phyloP scores from a whole-genome alignment of 2,329 filamentous ascomycete species.

The Talaromyces islandicus region DNA sequence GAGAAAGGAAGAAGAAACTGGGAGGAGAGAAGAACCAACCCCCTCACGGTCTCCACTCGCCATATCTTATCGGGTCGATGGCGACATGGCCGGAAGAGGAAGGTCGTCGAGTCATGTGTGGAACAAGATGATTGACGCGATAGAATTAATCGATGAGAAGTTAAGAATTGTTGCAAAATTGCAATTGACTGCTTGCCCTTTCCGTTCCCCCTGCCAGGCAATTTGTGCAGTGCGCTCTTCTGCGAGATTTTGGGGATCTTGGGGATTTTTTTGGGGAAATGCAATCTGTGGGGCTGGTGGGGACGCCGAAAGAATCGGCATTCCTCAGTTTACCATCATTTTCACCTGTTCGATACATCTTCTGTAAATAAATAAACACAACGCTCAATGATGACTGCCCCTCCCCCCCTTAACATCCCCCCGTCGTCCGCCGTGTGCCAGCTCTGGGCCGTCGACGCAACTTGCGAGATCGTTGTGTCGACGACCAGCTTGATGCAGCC shows the following conservation, averaged over 20 bases:
- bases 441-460: conserved; percentile 16
- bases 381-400: not conserved
- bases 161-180: too few relatives aligned
- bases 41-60: not conserved
- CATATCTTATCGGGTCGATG: conserved; percentile 5
- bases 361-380: not conserved
- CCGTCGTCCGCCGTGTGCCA: conserved; percentile 12
- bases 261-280: not conserved
- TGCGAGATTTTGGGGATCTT: too few relatives aligned
- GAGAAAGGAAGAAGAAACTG: not conserved
- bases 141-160: not conserved
- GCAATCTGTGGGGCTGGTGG: not conserved
- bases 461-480: conserved; percentile 16
- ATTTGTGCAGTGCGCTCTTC: not conserved
- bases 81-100: conserved; percentile 2
- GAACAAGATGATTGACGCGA: not conserved
- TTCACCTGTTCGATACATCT: not conserved
- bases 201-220: not conserved
- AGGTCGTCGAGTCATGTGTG: not conserved
- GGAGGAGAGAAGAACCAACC: not conserved
- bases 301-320: not conserved
- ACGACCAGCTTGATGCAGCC: conserved; percentile 15
- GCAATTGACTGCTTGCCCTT: not conserved
- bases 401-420: conserved; percentile 11
- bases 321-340: not conserved